Conservation (phyloP, 2,329 filamentous ascomycete genomes). For the Apiospora aurea region DNA sequence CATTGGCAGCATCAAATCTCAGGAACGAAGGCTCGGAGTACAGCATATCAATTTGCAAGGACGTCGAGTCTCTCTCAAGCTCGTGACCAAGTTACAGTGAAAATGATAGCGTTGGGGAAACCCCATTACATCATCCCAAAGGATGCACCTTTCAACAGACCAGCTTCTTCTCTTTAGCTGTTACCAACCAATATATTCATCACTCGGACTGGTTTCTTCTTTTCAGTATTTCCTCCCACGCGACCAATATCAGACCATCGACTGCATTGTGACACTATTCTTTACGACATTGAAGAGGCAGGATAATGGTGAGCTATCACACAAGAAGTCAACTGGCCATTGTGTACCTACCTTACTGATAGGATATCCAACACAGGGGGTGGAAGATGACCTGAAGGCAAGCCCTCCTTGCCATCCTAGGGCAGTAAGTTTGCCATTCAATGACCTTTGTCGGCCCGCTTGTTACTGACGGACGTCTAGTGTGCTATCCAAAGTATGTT, state of each 20-base stretch:
- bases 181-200: constrained; percentile 1
- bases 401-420: constrained; percentile 85
- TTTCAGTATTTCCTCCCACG: too few species aligned
- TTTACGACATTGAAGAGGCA: neutral
- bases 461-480: constrained; percentile 49
- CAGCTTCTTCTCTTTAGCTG: neutral
- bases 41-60: neutral
- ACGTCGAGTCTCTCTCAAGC: neutral
- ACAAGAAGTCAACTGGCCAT: neutral
- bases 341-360: neutral
- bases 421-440: constrained; percentile 65
- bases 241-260: neutral
- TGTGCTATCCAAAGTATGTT: constrained; percentile 86
- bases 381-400: constrained; percentile 74
- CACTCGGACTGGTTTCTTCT: neutral
- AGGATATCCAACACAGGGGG: constrained; percentile 42
- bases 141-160: neutral
- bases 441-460: neutral
- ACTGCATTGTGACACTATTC: neutral
- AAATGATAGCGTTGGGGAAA: neutral
- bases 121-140: constrained; percentile 6
- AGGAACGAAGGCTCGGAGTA: neutral
- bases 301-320: constrained; percentile 11
- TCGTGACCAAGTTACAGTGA: neutral
- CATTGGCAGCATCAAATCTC: neutral